phyloP scores from a whole-genome alignment of 139 green algal genomes.

The Coccomyxa sp. region DNA sequence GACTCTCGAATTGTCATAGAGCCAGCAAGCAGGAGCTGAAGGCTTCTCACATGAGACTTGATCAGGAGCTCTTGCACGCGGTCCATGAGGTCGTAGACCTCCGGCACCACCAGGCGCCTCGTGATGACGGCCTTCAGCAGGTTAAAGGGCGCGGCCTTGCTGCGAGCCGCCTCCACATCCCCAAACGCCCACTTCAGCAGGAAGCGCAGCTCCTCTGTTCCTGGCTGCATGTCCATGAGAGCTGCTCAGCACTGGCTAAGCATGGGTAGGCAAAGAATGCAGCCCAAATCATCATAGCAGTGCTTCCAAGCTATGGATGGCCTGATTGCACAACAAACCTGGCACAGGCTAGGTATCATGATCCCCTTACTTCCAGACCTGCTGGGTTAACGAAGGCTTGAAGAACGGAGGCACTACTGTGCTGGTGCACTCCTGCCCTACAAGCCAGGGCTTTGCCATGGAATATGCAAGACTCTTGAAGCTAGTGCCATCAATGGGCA shows the following conservation, averaged over 20 bases:
- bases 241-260: no score
- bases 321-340: no score
- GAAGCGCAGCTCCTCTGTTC: conserved; percentile 52
- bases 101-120: conserved; percentile 73
- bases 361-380: no score
- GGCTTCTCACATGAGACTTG: background rate
- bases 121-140: conserved; percentile 75
- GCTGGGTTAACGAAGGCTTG: background rate
- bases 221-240: conserved; percentile 29
- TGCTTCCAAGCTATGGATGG: no score
- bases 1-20: background rate
- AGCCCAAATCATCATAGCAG: no score
- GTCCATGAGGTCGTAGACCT: conserved; percentile 91
- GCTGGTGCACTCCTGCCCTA: background rate
- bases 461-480: no score
- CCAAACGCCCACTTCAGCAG: conserved; percentile 73
- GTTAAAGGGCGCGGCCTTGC: conserved; percentile 49
- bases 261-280: no score
- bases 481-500: background rate
- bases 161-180: conserved; percentile 64
- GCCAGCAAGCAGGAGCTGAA: background rate
- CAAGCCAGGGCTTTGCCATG: no score
- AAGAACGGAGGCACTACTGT: background rate
- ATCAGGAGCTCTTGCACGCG: conserved; percentile 60
- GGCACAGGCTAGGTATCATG: no score